A percentile compares a stretch with the other conserved stretches of the same genome.
phyloP scores from a whole-genome alignment of 805 yeast genomes.

The Candida schatavii region DNA sequence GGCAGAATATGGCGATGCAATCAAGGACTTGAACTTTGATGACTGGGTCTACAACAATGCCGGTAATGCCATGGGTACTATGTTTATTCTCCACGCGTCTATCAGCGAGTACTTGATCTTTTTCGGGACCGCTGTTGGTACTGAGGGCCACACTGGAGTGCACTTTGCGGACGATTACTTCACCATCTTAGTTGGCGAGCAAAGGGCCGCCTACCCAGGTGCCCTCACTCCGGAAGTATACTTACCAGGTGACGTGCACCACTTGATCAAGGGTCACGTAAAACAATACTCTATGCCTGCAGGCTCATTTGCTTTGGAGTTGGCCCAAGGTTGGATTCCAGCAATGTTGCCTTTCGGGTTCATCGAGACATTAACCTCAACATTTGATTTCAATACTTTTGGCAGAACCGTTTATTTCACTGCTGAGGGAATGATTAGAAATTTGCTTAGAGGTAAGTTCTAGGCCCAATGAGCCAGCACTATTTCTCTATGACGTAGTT shows the following conservation, averaged over 20 bases:
- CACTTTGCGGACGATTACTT: conserved; percentile 98
- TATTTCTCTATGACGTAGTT: too few relatives aligned
- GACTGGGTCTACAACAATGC: conserved; percentile 98
- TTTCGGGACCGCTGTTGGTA: conserved; percentile 91
- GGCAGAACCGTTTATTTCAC: conserved; percentile 69
- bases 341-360: conserved; percentile 97
- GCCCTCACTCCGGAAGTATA: conserved; percentile 68
- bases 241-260: conserved; percentile 84
- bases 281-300: conserved; percentile 87
- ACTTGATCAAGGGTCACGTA: conserved; percentile 64
- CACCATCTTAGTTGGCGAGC: conserved; percentile 80
- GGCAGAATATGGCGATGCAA: conserved; percentile 64
- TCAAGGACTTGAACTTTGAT: conserved; percentile 68
- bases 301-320: conserved; percentile 84
- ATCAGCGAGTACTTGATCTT: conserved; percentile 88
- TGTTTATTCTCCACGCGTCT: conserved; percentile 94
- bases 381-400: conserved; percentile 73
- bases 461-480: too few relatives aligned
- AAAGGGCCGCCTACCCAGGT: conserved; percentile 67
- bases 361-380: conserved; percentile 72
- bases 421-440: conserved; percentile 71
- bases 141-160: conserved; percentile 94
- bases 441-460: conserved; percentile 69
- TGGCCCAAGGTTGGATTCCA: conserved; percentile 99
- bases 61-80: conserved; percentile 97